These are phyloP conservation scores for Solanum chilense DNA, from an alignment of 257 asterid genomes.

Conservation along the genomic window DNA sequence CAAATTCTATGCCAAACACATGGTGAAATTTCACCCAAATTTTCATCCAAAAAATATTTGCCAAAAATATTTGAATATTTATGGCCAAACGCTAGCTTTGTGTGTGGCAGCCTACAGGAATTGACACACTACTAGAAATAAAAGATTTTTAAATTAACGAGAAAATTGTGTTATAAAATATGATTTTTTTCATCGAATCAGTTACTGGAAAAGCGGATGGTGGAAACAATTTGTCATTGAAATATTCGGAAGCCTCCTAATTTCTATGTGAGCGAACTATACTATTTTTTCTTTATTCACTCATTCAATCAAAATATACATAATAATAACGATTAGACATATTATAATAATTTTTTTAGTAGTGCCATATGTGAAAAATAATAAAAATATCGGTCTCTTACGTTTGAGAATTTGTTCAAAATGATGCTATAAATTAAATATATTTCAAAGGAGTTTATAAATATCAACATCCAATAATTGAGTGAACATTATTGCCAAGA, in stretches of 20 bases:
- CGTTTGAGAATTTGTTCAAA: neutral
- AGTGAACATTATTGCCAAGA: neutral
- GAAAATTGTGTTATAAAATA: too few species aligned
- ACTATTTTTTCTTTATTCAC: neutral
- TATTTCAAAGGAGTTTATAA: neutral
- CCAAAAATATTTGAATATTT: too few species aligned
- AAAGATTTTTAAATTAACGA: too few species aligned
- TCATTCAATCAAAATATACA: neutral
- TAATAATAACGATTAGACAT: too few species aligned
- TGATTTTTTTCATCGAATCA: too few species aligned
- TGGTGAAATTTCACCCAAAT: too few species aligned
- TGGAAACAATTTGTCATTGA: neutral
- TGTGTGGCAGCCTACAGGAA: too few species aligned
- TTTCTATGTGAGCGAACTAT: too few species aligned
- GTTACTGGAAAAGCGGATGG: rapidly evolving
- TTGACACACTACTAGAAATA: too few species aligned
- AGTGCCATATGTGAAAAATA: neutral
- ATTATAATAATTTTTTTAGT: neutral
- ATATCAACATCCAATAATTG: neutral
- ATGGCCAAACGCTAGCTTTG: too few species aligned
- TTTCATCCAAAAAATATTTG: too few species aligned
- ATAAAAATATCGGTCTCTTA: neutral
- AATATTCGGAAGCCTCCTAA: neutral
- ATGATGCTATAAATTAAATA: neutral
- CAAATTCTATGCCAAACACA: too few species aligned